Conservation (phyloP, 306 rosid genomes). For the Fragaria iinumae region DNA sequence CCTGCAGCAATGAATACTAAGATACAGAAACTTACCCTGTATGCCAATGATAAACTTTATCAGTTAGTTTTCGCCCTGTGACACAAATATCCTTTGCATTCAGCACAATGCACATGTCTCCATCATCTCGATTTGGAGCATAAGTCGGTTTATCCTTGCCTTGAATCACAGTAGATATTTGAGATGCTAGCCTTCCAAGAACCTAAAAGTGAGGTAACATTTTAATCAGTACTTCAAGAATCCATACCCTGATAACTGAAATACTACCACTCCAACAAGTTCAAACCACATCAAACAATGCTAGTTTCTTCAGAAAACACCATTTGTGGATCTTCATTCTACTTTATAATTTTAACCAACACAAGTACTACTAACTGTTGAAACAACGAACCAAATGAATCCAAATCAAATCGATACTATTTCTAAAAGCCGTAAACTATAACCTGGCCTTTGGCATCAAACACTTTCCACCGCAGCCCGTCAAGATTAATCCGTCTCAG, state of each 20-base stretch:
- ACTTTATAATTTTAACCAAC: neutral
- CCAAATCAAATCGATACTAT: neutral
- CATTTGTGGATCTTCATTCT: neutral
- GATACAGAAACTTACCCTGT: slow-evolving; percentile 60
- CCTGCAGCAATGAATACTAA: slow-evolving; percentile 13
- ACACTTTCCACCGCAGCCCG: slow-evolving; percentile 87
- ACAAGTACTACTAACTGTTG: neutral
- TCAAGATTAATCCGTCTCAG: slow-evolving; percentile 81
- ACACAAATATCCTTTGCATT: slow-evolving; percentile 86
- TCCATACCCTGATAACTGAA: slow-evolving; percentile 11
- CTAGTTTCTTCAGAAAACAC: neutral
- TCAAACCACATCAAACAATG: neutral
- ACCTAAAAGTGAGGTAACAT: slow-evolving; percentile 37
- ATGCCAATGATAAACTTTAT: slow-evolving; percentile 93
- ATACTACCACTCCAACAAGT: neutral
- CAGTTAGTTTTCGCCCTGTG: slow-evolving; percentile 83
- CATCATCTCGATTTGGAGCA: slow-evolving; percentile 86
- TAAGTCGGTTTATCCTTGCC: slow-evolving; percentile 97
- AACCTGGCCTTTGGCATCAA: slow-evolving; percentile 94
- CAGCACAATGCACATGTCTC: slow-evolving; percentile 94
- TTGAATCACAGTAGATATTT: slow-evolving; percentile 85
- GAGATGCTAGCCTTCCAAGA: slow-evolving; percentile 96
- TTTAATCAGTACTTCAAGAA: slow-evolving; percentile 20
- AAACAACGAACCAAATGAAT: neutral
- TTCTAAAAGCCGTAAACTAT: neutral